Evolutionary conservation across 2,329 filamentous ascomycete genomes (phyloP).

Genomic region (Ascochyta rabiei): DNA sequence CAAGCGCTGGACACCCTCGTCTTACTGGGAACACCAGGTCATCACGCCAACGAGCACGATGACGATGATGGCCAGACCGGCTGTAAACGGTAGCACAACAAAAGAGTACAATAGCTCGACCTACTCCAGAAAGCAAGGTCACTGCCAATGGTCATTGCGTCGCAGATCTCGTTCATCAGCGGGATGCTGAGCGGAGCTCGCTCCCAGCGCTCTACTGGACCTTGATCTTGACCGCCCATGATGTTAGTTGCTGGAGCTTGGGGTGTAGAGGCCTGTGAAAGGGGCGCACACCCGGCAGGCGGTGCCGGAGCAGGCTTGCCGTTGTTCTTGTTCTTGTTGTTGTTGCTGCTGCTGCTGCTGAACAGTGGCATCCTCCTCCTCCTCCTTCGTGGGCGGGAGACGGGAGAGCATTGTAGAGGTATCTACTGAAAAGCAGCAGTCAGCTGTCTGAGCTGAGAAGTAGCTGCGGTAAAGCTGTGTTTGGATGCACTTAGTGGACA

Average conservation of each 20-base stretch:
- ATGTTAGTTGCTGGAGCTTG: not conserved
- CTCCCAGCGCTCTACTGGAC: not conserved
- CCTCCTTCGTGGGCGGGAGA: not conserved
- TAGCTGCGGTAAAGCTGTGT: not conserved
- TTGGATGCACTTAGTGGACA: not conserved
- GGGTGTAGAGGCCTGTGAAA: not conserved
- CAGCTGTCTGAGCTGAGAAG: too few species aligned
- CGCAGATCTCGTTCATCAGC: slow-evolving; percentile 5
- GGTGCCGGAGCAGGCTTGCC: not conserved
- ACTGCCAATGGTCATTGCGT: slow-evolving; percentile 3
- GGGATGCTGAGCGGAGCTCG: not conserved
- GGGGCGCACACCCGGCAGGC: not conserved
- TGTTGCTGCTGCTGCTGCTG: not conserved
- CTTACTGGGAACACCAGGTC: not conserved
- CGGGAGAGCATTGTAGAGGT: not conserved
- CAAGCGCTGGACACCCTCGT: not conserved
- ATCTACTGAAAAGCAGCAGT: not conserved
- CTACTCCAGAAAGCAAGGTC: slow-evolving; percentile 4
- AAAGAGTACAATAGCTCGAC: not conserved
- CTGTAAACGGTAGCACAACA: not conserved
- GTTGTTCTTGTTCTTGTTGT: not conserved
- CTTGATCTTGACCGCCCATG: not conserved
- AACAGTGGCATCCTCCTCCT: not conserved
- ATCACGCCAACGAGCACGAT: not conserved
- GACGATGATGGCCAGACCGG: not conserved